These are phyloP conservation scores for Dictyophora rubrovolvata DNA, from an alignment of 768 basidiomycete species.

Conservation along the genomic window DNA sequence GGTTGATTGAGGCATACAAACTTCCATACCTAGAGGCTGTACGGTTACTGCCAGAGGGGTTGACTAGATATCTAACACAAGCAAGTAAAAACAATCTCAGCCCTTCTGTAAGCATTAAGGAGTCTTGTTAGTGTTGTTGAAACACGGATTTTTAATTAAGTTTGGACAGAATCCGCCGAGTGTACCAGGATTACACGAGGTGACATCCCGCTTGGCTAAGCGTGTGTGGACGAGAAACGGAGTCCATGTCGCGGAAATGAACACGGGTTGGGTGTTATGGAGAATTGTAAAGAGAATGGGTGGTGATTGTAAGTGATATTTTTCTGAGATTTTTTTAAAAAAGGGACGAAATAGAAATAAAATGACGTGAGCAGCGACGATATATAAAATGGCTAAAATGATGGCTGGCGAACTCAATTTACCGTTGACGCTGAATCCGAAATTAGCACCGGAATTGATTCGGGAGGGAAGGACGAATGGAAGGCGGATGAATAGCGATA, in stretches of 20 bases:
- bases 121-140: neutral
- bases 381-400: slow-evolving; percentile 57
- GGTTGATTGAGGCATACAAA: slow-evolving; percentile 62
- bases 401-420: slow-evolving; percentile 45
- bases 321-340: slow-evolving; percentile 13
- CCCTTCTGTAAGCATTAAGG: slow-evolving; percentile 35
- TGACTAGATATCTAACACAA: slow-evolving; percentile 66
- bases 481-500: slow-evolving; percentile 46
- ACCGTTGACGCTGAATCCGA: slow-evolving; percentile 49
- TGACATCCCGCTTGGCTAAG: slow-evolving; percentile 53
- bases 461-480: slow-evolving; percentile 28
- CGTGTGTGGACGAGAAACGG: slow-evolving; percentile 42
- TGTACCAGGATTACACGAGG: slow-evolving; percentile 43
- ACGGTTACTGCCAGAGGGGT: slow-evolving; percentile 45
- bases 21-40: slow-evolving; percentile 75
- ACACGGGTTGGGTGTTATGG: slow-evolving; percentile 73
- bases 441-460: slow-evolving; percentile 34
- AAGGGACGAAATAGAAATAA: slow-evolving; percentile 4
- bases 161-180: slow-evolving; percentile 52
- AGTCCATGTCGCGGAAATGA: slow-evolving; percentile 61
- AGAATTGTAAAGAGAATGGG: slow-evolving; percentile 54
- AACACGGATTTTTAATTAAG: neutral
- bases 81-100: slow-evolving; percentile 64
- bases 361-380: slow-evolving; percentile 35
- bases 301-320: slow-evolving; percentile 57